These are phyloP conservation scores for Kregervanrija delftensis DNA, from an alignment of 805 yeast species.

Conservation along the genomic window DNA sequence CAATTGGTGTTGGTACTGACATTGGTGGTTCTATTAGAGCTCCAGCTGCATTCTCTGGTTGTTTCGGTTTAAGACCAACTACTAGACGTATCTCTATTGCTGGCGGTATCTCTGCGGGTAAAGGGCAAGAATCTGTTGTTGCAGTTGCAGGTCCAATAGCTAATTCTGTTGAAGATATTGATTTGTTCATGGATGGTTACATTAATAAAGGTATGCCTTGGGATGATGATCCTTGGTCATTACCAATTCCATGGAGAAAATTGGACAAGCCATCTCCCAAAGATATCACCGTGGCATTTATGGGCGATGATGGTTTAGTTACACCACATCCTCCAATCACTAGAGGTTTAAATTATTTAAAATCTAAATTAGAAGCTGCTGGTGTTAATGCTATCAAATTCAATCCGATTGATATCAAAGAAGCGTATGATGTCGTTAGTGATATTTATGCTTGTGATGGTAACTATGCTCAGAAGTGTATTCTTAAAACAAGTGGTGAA, in stretches of 20 bases:
- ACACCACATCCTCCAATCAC: conserved; percentile 40
- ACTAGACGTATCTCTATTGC: conserved; percentile 37
- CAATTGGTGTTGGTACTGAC: conserved; percentile 38
- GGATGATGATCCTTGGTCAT: conserved; percentile 40
- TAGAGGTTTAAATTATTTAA: conserved; percentile 38
- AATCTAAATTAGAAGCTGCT: conserved; percentile 42
- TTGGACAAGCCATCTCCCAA: conserved; percentile 28
- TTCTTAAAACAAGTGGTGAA: conserved; percentile 54
- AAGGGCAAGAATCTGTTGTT: conserved; percentile 39
- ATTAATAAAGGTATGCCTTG: conserved; percentile 44
- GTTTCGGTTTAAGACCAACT: conserved; percentile 42
- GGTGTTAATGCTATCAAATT: conserved; percentile 48
- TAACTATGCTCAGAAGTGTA: conserved; percentile 39
- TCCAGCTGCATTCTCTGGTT: conserved; percentile 47
- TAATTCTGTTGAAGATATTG: conserved; percentile 38
- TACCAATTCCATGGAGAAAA: conserved; percentile 45
- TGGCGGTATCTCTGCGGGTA: conserved; percentile 28
- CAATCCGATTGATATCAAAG: conserved; percentile 44
- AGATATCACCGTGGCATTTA: conserved; percentile 38
- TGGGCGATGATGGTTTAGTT: conserved; percentile 40
- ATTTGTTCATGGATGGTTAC: conserved; percentile 37
- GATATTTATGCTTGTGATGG: conserved; percentile 55
- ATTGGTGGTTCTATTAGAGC: conserved; percentile 51
- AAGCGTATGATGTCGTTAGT: conserved; percentile 48
- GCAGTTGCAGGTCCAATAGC: conserved; percentile 41